A percentile compares a stretch with the other conserved stretches of the same genome.
Evolutionary conservation across 306 rosid genomes (phyloP).

Genomic region (Casuarina glauca): DNA sequence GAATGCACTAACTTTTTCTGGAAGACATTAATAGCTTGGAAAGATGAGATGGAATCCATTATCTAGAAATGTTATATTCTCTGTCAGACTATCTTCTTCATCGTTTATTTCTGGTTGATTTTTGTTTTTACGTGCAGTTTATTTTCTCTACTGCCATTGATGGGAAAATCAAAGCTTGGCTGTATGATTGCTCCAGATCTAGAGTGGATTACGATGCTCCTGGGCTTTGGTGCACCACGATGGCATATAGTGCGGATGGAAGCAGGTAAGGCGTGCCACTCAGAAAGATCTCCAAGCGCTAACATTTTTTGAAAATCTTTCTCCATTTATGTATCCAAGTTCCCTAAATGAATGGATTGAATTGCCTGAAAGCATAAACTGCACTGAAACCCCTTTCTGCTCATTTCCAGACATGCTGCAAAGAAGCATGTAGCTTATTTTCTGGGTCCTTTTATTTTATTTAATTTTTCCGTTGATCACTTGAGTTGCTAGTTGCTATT

Average conservation of each 20-base stretch:
- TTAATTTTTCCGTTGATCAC: background rate
- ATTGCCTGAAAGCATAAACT: background rate
- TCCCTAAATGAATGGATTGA: background rate
- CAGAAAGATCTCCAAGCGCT: background rate
- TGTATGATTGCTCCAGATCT: slow-evolving; percentile 45
- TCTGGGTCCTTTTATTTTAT: background rate
- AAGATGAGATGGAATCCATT: background rate
- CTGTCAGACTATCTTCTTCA: background rate
- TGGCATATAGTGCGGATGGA: slow-evolving; percentile 53
- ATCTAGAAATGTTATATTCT: background rate
- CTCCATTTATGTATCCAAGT: background rate
- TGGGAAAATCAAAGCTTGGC: slow-evolving; percentile 50
- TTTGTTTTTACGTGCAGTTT: slow-evolving; percentile 30
- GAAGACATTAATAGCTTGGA: background rate
- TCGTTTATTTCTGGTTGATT: background rate
- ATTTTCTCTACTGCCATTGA: slow-evolving; percentile 47
- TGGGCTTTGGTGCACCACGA: slow-evolving; percentile 52
- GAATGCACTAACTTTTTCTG: slow-evolving; percentile 6
- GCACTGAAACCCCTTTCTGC: background rate
- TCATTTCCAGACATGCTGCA: background rate
- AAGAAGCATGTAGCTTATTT: background rate
- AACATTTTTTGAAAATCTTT: background rate
- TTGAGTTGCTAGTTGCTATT: background rate
- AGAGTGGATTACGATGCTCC: slow-evolving; percentile 52
- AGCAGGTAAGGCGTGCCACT: slow-evolving; percentile 33